These are phyloP conservation scores for Ceratocystis variospora DNA, from an alignment of 2,329 filamentous ascomycete genomes.

Conservation along the genomic window DNA sequence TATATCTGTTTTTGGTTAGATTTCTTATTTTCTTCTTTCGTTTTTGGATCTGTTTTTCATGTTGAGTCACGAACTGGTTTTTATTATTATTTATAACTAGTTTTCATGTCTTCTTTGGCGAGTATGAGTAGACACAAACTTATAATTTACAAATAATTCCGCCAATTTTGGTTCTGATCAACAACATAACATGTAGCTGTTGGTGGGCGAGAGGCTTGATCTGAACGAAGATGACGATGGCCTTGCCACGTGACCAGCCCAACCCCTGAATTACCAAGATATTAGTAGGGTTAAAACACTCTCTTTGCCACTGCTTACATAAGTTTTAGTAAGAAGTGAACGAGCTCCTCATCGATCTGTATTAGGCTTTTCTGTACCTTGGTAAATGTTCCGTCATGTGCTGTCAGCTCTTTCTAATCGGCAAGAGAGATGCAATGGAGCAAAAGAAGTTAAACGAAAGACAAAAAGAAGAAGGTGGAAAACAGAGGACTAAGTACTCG, in stretches of 20 bases:
- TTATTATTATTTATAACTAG: too few relatives aligned
- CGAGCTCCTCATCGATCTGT: background rate
- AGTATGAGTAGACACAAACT: too few relatives aligned
- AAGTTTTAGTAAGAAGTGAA: background rate
- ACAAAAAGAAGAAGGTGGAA: background rate
- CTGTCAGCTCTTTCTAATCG: slow-evolving; percentile 19
- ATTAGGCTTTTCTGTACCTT: background rate
- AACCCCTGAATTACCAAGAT: background rate
- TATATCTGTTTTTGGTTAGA: slow-evolving; percentile 4
- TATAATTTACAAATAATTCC: too few relatives aligned
- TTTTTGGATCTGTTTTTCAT: background rate
- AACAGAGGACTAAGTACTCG: background rate
- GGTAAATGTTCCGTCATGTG: background rate
- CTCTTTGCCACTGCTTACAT: background rate
- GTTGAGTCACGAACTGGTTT: too few relatives aligned
- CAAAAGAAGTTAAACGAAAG: background rate
- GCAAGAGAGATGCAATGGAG: background rate
- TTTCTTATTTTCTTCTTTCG: background rate
- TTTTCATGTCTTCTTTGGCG: too few relatives aligned
- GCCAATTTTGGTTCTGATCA: too few relatives aligned
- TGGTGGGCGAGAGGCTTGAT: too few relatives aligned
- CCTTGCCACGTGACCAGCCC: background rate
- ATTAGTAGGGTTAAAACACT: background rate
- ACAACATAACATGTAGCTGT: too few relatives aligned
- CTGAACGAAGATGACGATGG: background rate